Evolutionary conservation across 805 yeast species (phyloP).

Genomic region (Scheffersomyces lignosus): DNA sequence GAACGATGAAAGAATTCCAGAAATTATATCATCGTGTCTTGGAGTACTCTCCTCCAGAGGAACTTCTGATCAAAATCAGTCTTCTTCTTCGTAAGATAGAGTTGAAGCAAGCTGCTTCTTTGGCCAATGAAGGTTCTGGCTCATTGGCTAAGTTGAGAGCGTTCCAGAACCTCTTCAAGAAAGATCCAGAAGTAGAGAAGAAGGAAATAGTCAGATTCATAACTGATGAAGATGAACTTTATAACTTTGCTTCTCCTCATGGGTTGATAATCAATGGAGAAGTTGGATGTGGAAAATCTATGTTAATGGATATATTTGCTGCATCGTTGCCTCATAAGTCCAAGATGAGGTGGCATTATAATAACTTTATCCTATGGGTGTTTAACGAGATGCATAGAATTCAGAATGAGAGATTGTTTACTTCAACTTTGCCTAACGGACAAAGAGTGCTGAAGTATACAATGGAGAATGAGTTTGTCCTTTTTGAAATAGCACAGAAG

Average conservation of each 20-base stretch:
- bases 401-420: conserved; percentile 43
- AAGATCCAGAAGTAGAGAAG: conserved; percentile 29
- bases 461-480: conserved; percentile 60
- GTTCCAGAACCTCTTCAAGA: conserved; percentile 24
- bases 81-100: conserved; percentile 34
- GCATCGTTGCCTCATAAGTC: conserved; percentile 59
- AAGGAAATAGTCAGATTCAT: conserved; percentile 49
- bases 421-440: conserved; percentile 20
- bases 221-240: conserved; percentile 61
- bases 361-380: conserved; percentile 68
- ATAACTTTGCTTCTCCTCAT: conserved; percentile 56
- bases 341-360: conserved; percentile 71
- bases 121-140: conserved; percentile 9
- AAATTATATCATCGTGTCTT: conserved; percentile 56
- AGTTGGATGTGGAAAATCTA: conserved; percentile 74
- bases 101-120: conserved; percentile 27
- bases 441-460: conserved; percentile 23
- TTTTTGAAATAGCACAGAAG: conserved; percentile 66
- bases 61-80: conserved; percentile 45
- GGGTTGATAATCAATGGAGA: conserved; percentile 65
- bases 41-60: conserved; percentile 58
- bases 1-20: conserved; percentile 64
- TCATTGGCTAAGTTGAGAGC: conserved; percentile 16
- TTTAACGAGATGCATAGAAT: conserved; percentile 60
- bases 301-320: conserved; percentile 74